These are phyloP conservation scores for Dipteronia sinensis DNA, from an alignment of 345 rosid genomes.

Conservation along the genomic window DNA sequence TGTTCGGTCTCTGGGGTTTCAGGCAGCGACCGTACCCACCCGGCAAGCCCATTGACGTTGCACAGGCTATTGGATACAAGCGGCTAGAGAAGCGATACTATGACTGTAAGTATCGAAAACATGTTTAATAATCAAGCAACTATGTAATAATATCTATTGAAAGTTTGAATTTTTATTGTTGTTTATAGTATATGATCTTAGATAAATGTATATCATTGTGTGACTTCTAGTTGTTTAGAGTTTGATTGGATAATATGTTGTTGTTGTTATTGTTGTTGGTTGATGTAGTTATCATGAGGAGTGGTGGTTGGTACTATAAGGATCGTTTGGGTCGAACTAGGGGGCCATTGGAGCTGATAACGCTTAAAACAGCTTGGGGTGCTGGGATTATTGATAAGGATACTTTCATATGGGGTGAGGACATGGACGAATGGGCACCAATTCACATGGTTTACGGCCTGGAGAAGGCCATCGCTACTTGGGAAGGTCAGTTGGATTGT, in stretches of 20 bases:
- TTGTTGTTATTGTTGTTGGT: background rate
- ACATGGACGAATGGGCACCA: slow-evolving; percentile 97
- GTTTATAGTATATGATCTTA: background rate
- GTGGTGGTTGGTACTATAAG: slow-evolving; percentile 83
- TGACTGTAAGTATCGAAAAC: slow-evolving; percentile 60
- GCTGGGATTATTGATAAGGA: slow-evolving; percentile 83
- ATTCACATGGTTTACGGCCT: slow-evolving; percentile 93
- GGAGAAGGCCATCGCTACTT: slow-evolving; percentile 90
- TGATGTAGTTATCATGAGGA: slow-evolving; percentile 75
- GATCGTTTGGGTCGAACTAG: slow-evolving; percentile 90
- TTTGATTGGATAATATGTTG: background rate
- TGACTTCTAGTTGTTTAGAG: background rate
- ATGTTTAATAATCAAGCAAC: background rate
- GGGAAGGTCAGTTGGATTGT: slow-evolving; percentile 71
- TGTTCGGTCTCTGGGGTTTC: slow-evolving; percentile 92
- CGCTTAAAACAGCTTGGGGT: slow-evolving; percentile 93
- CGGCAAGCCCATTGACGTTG: slow-evolving; percentile 78
- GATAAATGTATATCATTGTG: background rate
- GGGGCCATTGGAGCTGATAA: slow-evolving; percentile 87
- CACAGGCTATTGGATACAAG: slow-evolving; percentile 92
- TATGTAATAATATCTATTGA: background rate
- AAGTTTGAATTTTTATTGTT: background rate
- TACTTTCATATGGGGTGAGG: slow-evolving; percentile 94
- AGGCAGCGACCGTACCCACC: slow-evolving; percentile 87
- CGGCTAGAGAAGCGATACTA: slow-evolving; percentile 81